Base-by-base conservation (phyloP, 176 grass and related monocot species). In the Alloteropsis semialata region DNA sequence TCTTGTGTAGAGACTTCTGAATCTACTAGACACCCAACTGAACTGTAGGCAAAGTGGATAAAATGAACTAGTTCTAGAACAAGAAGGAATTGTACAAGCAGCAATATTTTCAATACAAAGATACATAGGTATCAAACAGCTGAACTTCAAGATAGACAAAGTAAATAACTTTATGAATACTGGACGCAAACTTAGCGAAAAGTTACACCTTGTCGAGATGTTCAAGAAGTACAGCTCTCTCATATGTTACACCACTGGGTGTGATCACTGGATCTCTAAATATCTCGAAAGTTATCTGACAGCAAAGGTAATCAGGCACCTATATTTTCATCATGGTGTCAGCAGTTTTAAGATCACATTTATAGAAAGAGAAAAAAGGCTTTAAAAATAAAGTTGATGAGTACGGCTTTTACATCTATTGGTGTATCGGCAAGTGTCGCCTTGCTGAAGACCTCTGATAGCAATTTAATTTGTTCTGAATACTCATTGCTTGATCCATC, bases 221-320 rank as follows among this genome's bases (percentile, higher is more conserved):
- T 78, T 97, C 85, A 74, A 94, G 86, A 17, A 91, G 75, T 78
- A 91, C 83, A 42, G 87, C 83, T 78, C 82, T 91, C 84, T 98
- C 96, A 53, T 95, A 98, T 36, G 91, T 98, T 21, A 95, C 86
- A 71, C 92, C 96, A 85, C 91, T 92, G 7, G 96, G 96, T 74
- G 96, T 95, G 73, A 98, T 89, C 24, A 98, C 89, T 43, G 94
- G 92, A 83, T 97, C 94, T 80, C 85, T 87, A 70, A 94, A 97
- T 43, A 97, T 94, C 71, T 97, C 94, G 46, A 94, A 89, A 37
- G 92, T 92, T 76, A 94, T 94, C 58, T 92, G 78, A 77, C 94
- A 97, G 81, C 92, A 98, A 28, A 98, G 88, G 59, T 93, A 90
- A 32, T 95, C 84, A 0, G 96, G 96, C 54, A 95, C 96, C 92